These are phyloP conservation scores for Neurospora crassa DNA, from an alignment of 2,329 filamentous ascomycete genomes.

Conservation along the genomic window DNA sequence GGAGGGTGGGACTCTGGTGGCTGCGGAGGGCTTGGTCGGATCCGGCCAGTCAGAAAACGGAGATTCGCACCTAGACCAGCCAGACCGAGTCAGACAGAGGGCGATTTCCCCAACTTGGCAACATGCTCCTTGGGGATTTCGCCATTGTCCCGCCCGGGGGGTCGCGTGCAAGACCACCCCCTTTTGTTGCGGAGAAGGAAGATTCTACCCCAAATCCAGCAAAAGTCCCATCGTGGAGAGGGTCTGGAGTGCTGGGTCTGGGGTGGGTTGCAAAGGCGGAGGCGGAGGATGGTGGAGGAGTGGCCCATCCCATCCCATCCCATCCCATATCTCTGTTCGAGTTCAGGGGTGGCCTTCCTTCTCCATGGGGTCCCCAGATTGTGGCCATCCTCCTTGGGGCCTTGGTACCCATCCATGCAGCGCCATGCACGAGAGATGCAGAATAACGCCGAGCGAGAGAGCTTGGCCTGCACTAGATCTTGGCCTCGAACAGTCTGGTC, in stretches of 20 bases:
- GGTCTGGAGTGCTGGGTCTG: neutral
- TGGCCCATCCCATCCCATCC: neutral
- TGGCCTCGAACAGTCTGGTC: neutral
- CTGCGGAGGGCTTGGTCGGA: neutral
- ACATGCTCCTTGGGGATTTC: constrained; percentile 18
- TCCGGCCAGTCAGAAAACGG: constrained; percentile 11
- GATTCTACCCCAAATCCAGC: neutral
- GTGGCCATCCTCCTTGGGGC: neutral
- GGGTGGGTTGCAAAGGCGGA: neutral
- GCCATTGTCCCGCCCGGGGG: constrained; percentile 18
- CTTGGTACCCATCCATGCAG: neutral
- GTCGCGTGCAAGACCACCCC: constrained; percentile 11
- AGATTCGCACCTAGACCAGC: neutral
- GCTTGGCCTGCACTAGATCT: neutral
- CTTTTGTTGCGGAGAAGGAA: constrained; percentile 11
- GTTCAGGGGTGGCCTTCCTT: neutral
- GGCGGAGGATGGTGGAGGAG: neutral
- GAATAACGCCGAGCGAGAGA: neutral
- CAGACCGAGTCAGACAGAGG: constrained; percentile 6
- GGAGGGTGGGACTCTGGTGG: neutral
- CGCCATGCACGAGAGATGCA: neutral
- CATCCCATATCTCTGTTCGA: neutral
- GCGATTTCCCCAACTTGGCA: constrained; percentile 18
- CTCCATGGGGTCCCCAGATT: neutral
- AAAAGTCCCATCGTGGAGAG: neutral